Percentiles rank a stretch among this genome's conserved stretches.
phyloP scores from a whole-genome alignment of 148 eudicot species.

The Beta vulgaris region DNA sequence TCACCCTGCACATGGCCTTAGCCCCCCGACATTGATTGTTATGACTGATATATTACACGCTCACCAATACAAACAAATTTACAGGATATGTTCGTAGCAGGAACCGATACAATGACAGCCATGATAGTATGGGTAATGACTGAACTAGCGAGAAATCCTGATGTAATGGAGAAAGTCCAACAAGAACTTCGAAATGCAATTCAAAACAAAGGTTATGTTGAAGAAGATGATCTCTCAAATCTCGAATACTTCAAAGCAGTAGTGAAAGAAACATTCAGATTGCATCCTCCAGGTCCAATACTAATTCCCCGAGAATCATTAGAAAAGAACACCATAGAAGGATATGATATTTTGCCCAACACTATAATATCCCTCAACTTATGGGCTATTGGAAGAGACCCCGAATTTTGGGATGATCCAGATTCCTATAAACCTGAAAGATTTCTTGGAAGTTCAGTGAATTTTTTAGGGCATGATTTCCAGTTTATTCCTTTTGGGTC shows the following conservation, averaged over 20 bases:
- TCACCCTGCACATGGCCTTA: no score
- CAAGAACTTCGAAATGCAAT: constrained; percentile 23
- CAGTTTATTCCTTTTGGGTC: constrained; percentile 41
- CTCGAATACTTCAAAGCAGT: constrained; percentile 35
- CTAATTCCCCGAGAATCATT: constrained; percentile 28
- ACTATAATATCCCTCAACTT: constrained; percentile 32
- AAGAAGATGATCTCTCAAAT: constrained; percentile 26
- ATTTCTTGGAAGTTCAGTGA: constrained; percentile 28
- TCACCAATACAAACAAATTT: no score
- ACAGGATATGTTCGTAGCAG: constrained; percentile 33
- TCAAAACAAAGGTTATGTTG: constrained; percentile 17
- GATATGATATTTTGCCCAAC: constrained; percentile 35
- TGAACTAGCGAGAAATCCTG: constrained; percentile 32
- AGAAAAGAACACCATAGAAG: constrained; percentile 27
- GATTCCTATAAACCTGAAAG: constrained; percentile 36
- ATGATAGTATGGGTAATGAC: constrained; percentile 43
- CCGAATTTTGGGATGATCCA: constrained; percentile 36
- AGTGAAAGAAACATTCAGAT: constrained; percentile 37
- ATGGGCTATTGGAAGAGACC: constrained; percentile 40
- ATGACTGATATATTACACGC: no score
- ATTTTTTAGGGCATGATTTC: constrained; percentile 32
- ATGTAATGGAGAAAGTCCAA: constrained; percentile 30
- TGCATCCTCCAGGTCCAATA: constrained; percentile 37
- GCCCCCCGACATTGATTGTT: no score
- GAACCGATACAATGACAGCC: constrained; percentile 35